These are phyloP conservation scores for Boletus reticuloceps DNA, from an alignment of 768 basidiomycete species.

Conservation along the genomic window DNA sequence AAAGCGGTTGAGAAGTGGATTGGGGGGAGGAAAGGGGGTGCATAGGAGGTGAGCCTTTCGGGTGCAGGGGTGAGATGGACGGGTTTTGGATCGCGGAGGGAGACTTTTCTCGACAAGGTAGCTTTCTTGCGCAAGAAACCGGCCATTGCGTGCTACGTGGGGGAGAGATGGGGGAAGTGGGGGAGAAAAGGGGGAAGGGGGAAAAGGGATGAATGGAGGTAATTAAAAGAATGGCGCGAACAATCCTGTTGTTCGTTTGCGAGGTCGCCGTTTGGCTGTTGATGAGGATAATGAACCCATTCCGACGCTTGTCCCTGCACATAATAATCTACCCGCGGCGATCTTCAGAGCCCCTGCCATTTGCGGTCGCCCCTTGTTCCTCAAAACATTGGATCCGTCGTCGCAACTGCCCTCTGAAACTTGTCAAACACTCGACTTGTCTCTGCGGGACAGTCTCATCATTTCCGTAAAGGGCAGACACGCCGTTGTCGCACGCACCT, in stretches of 20 bases:
- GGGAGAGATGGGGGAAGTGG: background rate
- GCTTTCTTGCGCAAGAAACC: conserved; percentile 55
- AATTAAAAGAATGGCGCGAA: conserved; percentile 14
- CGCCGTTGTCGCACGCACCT: conserved; percentile 10
- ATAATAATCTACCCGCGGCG: conserved; percentile 10
- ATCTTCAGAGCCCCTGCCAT: conserved; percentile 19
- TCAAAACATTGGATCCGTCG: conserved; percentile 8
- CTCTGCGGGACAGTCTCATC: background rate
- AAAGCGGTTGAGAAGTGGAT: conserved; percentile 40
- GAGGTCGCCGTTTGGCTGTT: background rate
- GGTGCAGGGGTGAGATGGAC: background rate
- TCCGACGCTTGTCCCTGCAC: conserved; percentile 2
- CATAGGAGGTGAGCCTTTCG: conserved; percentile 9
- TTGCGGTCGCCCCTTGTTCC: conserved; percentile 6
- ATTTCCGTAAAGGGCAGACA: conserved; percentile 17
- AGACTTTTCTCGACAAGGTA: conserved; percentile 19
- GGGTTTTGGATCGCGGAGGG: background rate
- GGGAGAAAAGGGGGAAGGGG: background rate
- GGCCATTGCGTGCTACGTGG: conserved; percentile 38
- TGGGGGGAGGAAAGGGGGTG: conserved; percentile 36
- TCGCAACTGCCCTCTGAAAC: background rate
- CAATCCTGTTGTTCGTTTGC: background rate
- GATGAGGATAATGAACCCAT: conserved; percentile 1
- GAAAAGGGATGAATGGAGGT: background rate
- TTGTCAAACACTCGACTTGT: too few relatives aligned